phyloP scores from a whole-genome alignment of 306 rosid species.

The Spatholobus suberectus region DNA sequence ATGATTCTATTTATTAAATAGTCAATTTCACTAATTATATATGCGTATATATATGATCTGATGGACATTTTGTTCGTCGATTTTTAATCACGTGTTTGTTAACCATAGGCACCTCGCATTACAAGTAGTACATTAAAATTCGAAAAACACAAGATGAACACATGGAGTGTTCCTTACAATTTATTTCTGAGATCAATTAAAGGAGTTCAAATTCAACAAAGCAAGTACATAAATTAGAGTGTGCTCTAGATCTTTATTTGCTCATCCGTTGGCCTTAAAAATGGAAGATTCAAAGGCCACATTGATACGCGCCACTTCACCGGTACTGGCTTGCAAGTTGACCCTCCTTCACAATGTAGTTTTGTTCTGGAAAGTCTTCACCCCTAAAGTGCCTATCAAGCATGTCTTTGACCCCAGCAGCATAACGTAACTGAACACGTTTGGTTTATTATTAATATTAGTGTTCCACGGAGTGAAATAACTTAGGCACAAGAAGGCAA shows the following conservation, averaged over 20 bases:
- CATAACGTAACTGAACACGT: constrained; percentile 77
- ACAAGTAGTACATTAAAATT: neutral
- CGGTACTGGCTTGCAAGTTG: constrained; percentile 86
- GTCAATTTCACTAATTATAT: too few relatives aligned
- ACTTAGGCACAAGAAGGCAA: neutral
- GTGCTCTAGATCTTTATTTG: constrained; percentile 23
- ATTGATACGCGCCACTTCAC: constrained; percentile 37
- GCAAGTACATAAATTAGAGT: neutral
- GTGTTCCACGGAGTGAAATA: constrained; percentile 8
- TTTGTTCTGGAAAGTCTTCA: constrained; percentile 81
- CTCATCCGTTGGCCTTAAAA: neutral
- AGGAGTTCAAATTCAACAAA: constrained; percentile 26
- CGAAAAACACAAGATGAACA: neutral
- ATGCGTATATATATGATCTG: too few relatives aligned
- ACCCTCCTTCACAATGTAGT: constrained; percentile 97
- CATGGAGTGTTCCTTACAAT: neutral
- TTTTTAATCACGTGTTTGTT: too few relatives aligned
- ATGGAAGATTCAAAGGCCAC: constrained; percentile 12
- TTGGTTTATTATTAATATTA: neutral
- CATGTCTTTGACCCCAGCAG: constrained; percentile 96
- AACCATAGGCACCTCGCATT: too few relatives aligned
- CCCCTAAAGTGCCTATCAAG: constrained; percentile 91
- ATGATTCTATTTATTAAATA: too few relatives aligned
- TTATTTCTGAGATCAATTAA: constrained; percentile 28
- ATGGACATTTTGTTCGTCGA: too few relatives aligned